phyloP scores from a whole-genome alignment of 202 grass and related monocot genomes.

The Miscanthus sacchariflorus region DNA sequence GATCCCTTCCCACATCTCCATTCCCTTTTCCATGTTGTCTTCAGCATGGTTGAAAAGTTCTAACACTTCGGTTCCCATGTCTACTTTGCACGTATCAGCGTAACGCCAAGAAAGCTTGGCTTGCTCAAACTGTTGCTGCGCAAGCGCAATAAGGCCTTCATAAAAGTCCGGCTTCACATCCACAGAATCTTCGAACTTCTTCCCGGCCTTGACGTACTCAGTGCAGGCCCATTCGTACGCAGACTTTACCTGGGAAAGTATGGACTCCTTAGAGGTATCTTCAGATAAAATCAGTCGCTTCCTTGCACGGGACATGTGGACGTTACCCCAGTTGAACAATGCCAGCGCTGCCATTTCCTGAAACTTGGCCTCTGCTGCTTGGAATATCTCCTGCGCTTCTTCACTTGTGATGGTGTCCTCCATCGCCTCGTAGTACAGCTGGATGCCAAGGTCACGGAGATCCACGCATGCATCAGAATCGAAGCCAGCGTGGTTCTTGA shows the following conservation, averaged over 20 bases:
- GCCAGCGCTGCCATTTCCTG: constrained; percentile 87
- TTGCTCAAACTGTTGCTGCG: constrained; percentile 83
- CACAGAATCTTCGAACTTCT: constrained; percentile 72
- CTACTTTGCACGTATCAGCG: constrained; percentile 55
- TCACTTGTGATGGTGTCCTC: constrained; percentile 84
- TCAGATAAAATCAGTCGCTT: constrained; percentile 68
- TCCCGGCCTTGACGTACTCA: constrained; percentile 76
- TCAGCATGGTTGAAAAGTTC: constrained; percentile 79
- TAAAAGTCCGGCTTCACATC: constrained; percentile 74
- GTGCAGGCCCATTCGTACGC: constrained; percentile 74
- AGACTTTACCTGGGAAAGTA: constrained; percentile 55
- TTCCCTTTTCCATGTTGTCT: constrained; percentile 86
- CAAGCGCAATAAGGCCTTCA: constrained; percentile 81
- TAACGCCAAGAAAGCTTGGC: constrained; percentile 89
- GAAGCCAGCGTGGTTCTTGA: constrained; percentile 77
- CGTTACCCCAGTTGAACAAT: constrained; percentile 85
- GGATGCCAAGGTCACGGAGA: constrained; percentile 72
- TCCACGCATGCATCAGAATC: constrained; percentile 77
- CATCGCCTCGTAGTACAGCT: constrained; percentile 82
- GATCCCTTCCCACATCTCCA: constrained; percentile 76
- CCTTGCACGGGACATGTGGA: constrained; percentile 83
- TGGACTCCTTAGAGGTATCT: constrained; percentile 63
- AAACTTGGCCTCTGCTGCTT: constrained; percentile 74
- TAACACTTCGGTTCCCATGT: constrained; percentile 62
- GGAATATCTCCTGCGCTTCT: constrained; percentile 88